Percentiles rank a stretch among this genome's conserved stretches.
phyloP scores from a whole-genome alignment of 1,139 yeast species.

The Candida neerlandica region DNA sequence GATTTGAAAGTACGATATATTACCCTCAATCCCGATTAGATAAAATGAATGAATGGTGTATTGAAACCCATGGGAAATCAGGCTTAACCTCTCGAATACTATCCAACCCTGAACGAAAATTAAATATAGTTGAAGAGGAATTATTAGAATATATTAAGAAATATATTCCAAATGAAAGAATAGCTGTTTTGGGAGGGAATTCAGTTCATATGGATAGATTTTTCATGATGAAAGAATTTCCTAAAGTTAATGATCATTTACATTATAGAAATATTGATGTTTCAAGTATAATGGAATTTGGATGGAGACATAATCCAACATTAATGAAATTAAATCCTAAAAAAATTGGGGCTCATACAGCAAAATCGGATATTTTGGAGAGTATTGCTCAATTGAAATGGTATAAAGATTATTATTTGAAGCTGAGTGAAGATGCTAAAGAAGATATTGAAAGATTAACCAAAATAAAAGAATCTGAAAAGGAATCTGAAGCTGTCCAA shows the following conservation, averaged over 20 bases:
- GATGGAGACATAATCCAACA: conserved; percentile 72
- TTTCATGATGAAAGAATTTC: conserved; percentile 84
- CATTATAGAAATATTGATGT: conserved; percentile 91
- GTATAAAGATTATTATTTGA: conserved; percentile 69
- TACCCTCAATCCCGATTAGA: conserved; percentile 67
- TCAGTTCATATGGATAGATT: conserved; percentile 89
- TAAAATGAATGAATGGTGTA: conserved; percentile 85
- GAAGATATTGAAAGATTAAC: conserved; percentile 7
- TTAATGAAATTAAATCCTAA: conserved; percentile 60
- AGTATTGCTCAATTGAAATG: conserved; percentile 83
- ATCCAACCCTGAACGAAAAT: conserved; percentile 52
- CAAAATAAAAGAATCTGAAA: not conserved
- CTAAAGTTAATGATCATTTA: conserved; percentile 67
- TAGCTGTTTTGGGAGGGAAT: conserved; percentile 85
- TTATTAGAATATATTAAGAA: conserved; percentile 61
- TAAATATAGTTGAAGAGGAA: conserved; percentile 63
- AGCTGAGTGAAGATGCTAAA: conserved; percentile 26
- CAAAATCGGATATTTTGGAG: conserved; percentile 83
- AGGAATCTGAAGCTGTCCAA: not conserved
- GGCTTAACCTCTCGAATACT: conserved; percentile 79
- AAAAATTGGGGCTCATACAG: conserved; percentile 77
- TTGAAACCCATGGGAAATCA: conserved; percentile 70
- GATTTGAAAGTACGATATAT: conserved; percentile 82
- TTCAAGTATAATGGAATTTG: conserved; percentile 77
- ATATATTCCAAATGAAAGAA: conserved; percentile 53